A percentile compares a stretch with the other conserved stretches of the same genome.
These are phyloP conservation scores for Astrocystis sublimbata DNA, from an alignment of 495 filamentous ascomycete species.

Conservation along the genomic window DNA sequence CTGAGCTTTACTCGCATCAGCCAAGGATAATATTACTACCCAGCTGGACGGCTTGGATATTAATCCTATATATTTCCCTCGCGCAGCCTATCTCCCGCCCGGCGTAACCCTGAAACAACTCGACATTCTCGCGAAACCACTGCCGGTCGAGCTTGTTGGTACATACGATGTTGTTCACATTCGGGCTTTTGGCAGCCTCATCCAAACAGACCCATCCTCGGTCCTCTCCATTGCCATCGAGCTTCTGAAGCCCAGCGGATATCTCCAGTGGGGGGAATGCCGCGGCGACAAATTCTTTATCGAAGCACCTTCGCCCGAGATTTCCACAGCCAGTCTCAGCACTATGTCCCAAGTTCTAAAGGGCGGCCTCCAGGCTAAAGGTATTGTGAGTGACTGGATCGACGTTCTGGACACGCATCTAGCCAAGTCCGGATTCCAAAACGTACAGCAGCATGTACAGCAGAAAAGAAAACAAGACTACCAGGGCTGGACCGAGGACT, in stretches of 20 bases:
- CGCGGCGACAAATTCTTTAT: slow-evolving; percentile 20
- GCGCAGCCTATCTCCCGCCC: slow-evolving; percentile 24
- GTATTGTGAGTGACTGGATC: no score
- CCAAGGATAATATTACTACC: slow-evolving; percentile 22
- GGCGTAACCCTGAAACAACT: slow-evolving; percentile 36
- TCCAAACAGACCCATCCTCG: slow-evolving; percentile 24
- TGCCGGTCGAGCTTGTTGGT: slow-evolving; percentile 32
- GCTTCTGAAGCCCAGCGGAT: slow-evolving; percentile 34
- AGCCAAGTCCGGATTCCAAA: slow-evolving; percentile 3
- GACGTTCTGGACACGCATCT: slow-evolving; percentile 13
- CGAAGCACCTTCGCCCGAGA: slow-evolving; percentile 16
- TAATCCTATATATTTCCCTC: slow-evolving; percentile 35
- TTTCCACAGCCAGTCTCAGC: slow-evolving; percentile 17
- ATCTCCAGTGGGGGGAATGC: slow-evolving; percentile 36
- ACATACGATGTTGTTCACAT: slow-evolving; percentile 45
- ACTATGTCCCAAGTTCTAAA: slow-evolving; percentile 20
- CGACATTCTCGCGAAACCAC: slow-evolving; percentile 35
- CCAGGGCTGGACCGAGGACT: slow-evolving; percentile 30
- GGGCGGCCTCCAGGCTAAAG: slow-evolving; percentile 1
- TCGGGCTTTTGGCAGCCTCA: slow-evolving; percentile 37
- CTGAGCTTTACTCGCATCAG: slow-evolving; percentile 16
- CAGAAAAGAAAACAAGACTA: slow-evolving; percentile 19
- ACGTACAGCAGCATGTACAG: not conserved
- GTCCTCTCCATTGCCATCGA: slow-evolving; percentile 27
- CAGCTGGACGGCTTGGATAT: slow-evolving; percentile 44